Conservation (phyloP, 1,139 yeast genomes). For the Sugiyamaella castrensis region DNA sequence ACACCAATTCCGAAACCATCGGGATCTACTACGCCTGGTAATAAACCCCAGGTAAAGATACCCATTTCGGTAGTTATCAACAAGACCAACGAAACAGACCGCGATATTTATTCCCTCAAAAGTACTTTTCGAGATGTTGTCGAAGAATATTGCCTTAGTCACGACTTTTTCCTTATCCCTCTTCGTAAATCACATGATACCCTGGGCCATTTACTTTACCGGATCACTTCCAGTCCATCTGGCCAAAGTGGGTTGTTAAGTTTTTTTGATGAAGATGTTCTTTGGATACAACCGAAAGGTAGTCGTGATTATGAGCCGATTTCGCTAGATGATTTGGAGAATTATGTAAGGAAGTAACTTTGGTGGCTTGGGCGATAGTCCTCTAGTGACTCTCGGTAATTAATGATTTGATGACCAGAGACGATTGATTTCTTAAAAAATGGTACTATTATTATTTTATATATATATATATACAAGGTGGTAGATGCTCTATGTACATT, state of each 20-base stretch:
- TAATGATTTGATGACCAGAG: too few species aligned
- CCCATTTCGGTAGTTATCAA: background rate
- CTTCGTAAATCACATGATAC: constrained; percentile 33
- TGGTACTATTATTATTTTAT: background rate
- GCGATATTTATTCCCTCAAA: background rate
- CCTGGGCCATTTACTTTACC: constrained; percentile 40
- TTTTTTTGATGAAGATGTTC: constrained; percentile 47
- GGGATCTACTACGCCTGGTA: background rate
- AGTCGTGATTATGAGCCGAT: constrained; percentile 27
- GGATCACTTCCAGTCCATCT: constrained; percentile 34
- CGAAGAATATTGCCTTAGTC: constrained; percentile 43
- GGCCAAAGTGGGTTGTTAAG: constrained; percentile 37
- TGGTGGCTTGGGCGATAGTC: too few species aligned
- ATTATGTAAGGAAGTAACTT: background rate
- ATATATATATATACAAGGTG: background rate
- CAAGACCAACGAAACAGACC: background rate
- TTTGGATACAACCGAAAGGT: constrained; percentile 39
- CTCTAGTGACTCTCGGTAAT: too few species aligned
- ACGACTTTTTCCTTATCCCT: constrained; percentile 40
- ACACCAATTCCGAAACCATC: background rate
- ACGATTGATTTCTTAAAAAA: too few species aligned
- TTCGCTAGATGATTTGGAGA: constrained; percentile 29
- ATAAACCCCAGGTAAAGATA: background rate
- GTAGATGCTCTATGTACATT: too few species aligned
- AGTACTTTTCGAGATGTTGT: constrained; percentile 49